Base-by-base conservation (phyloP, 768 basidiomycete genomes). In the Russula griseocarnosa region DNA sequence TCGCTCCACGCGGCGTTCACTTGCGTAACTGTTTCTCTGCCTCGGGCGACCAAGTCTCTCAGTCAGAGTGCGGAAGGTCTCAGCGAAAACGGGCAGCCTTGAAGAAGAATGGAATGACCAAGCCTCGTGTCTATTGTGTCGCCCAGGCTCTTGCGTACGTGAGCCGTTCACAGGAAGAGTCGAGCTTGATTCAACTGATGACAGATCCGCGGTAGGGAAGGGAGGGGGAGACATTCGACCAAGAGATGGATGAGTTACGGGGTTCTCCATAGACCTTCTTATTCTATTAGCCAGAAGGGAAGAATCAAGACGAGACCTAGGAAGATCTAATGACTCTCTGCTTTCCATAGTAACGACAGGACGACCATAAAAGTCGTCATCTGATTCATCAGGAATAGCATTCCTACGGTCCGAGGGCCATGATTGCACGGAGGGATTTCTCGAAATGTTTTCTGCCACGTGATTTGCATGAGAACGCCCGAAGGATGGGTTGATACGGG, bases 1-100 rank as follows among this genome's bases (percentile, higher is more conserved):
- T 46, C 55, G 59, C 55, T 57, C 64, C 20, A 55, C 24, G 26
- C 32, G 54, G 9, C 32, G 30, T n/a, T 56, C 64, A 26, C 49
- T 32, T 38, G 55, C 55, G 36, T 51, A 46, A 40, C 51, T 54
- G 7, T 54, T 56, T 44, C 60, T 57, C 42, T 57, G 59, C 49
- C 58, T 61, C 26, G 59, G 53, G 40, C 63, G 63, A 28, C 63
- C 60, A 52, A 65, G 54, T 40, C 63, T 60, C 55, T 60, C 58
- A 36, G 59, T 55, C 38, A 65, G 26, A 16, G 59, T 65, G 22
- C 55, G 64, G 36, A 61, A 22, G 30, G 59, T 55, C 22, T 56
- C 64, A 13, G 64, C 46, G 44, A 65, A 55, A 44, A 53, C 55
- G 22, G 64, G 47, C 3, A 55, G n/a, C 40, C 64, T 56, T 46